phyloP scores from a whole-genome alignment of 2,329 filamentous ascomycete species.

The Ceratocystis lukuohia region DNA sequence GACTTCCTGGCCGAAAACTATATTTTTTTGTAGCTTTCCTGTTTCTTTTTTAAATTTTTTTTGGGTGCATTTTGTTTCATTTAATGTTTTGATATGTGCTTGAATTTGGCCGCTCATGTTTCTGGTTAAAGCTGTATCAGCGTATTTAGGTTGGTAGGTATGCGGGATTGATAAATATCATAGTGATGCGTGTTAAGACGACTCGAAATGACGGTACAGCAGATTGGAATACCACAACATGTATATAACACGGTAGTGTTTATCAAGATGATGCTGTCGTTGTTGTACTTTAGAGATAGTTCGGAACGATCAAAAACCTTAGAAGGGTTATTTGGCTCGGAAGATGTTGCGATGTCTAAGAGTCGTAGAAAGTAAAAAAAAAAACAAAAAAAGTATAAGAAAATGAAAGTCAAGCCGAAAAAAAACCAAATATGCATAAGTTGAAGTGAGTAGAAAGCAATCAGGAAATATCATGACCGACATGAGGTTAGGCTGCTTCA shows the following conservation, averaged over 20 bases:
- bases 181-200: slow-evolving; percentile 7
- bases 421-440: slow-evolving; percentile 10
- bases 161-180: slow-evolving; percentile 6
- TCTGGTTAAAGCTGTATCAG: slow-evolving; percentile 3
- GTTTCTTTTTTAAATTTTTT: neutral
- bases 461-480: slow-evolving; percentile 1
- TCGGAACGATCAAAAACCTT: neutral
- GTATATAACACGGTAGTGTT: slow-evolving; percentile 4
- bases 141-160: slow-evolving; percentile 5
- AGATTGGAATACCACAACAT: slow-evolving; percentile 7
- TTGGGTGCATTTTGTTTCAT: neutral
- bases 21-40: neutral
- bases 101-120: slow-evolving; percentile 8
- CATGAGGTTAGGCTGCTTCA: neutral
- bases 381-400: slow-evolving; percentile 8
- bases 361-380: slow-evolving; percentile 7
- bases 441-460: slow-evolving; percentile 9
- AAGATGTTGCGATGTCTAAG: slow-evolving; percentile 2
- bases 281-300: slow-evolving; percentile 8
- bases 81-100: slow-evolving; percentile 5
- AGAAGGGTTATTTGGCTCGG: neutral
- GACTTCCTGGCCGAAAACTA: neutral
- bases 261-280: slow-evolving; percentile 7
- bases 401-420: neutral
- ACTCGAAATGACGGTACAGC: slow-evolving; percentile 9